These are phyloP conservation scores for Hymenoscyphus occultus DNA, from an alignment of 2,329 filamentous ascomycete species.

Conservation along the genomic window DNA sequence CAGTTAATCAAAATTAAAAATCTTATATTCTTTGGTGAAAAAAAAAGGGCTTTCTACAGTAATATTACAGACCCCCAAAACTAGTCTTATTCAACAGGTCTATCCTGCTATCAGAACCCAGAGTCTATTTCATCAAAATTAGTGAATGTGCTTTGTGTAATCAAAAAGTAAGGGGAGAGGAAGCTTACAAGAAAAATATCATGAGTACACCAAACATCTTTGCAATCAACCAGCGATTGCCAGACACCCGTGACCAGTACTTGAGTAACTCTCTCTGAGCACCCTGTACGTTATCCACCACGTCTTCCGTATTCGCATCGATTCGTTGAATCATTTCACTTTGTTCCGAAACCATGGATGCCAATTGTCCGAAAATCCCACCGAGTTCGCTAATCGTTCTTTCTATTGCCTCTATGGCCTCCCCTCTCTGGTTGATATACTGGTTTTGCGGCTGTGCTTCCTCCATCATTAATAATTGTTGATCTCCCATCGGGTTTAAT, in stretches of 20 bases:
- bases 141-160: neutral
- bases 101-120: constrained; percentile 16
- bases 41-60: constrained; percentile 10
- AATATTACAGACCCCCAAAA: constrained; percentile 11
- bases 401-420: constrained; percentile 96
- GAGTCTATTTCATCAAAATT: constrained; percentile 34
- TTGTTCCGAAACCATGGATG: constrained; percentile 96
- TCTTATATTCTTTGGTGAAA: constrained; percentile 4
- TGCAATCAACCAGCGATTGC: constrained; percentile 92
- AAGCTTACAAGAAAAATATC: constrained; percentile 75
- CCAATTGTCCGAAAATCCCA: constrained; percentile 88
- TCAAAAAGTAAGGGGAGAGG: neutral
- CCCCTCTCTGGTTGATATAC: constrained; percentile 90
- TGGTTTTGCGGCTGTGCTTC: constrained; percentile 80
- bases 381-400: constrained; percentile 91
- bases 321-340: constrained; percentile 97
- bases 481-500: constrained; percentile 80
- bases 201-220: constrained; percentile 88
- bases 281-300: constrained; percentile 97
- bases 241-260: constrained; percentile 92
- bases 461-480: constrained; percentile 90
- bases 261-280: constrained; percentile 93
- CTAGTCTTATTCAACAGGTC: neutral
- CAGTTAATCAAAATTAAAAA: constrained; percentile 9
- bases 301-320: constrained; percentile 95